Conservation (phyloP, 2,329 filamentous ascomycete genomes). For the Verruconis gallopava region DNA sequence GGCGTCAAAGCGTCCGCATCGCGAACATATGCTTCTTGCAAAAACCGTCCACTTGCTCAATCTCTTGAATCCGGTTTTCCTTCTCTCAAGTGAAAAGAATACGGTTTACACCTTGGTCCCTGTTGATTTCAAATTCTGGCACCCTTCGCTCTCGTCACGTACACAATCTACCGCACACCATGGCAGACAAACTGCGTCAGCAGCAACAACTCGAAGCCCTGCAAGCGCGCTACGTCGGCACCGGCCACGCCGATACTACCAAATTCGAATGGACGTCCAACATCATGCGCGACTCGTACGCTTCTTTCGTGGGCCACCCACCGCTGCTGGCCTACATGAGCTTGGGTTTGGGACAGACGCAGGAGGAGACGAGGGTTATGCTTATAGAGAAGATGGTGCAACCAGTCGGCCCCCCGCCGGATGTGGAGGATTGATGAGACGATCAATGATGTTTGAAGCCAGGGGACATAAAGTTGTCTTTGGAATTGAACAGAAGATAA, state of each 20-base stretch:
- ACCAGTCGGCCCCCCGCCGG: slow-evolving; percentile 52
- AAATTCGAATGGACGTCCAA: slow-evolving; percentile 97
- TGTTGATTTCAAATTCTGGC: background rate
- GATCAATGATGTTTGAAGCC: too few relatives aligned
- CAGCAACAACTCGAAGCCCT: slow-evolving; percentile 96
- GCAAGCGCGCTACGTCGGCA: slow-evolving; percentile 90
- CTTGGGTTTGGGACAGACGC: slow-evolving; percentile 74
- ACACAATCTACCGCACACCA: too few relatives aligned
- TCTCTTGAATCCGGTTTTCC: background rate
- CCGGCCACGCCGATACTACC: slow-evolving; percentile 90
- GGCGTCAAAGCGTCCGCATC: too few relatives aligned
- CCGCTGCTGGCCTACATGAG: slow-evolving; percentile 80
- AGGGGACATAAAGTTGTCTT: too few relatives aligned
- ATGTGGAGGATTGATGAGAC: slow-evolving; percentile 31
- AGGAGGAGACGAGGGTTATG: slow-evolving; percentile 64
- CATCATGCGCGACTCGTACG: slow-evolving; percentile 84
- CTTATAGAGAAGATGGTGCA: slow-evolving; percentile 65
- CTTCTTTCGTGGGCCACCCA: slow-evolving; percentile 80
- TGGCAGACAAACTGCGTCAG: slow-evolving; percentile 93
- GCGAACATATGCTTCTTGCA: too few relatives aligned
- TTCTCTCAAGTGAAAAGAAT: slow-evolving; percentile 2
- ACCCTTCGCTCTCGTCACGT: background rate
- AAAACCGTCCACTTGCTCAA: background rate
- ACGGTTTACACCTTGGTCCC: background rate
- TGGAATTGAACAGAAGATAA: too few relatives aligned